These are phyloP conservation scores for Exophiala viscosa DNA, from an alignment of 2,329 filamentous ascomycete genomes.

Conservation along the genomic window DNA sequence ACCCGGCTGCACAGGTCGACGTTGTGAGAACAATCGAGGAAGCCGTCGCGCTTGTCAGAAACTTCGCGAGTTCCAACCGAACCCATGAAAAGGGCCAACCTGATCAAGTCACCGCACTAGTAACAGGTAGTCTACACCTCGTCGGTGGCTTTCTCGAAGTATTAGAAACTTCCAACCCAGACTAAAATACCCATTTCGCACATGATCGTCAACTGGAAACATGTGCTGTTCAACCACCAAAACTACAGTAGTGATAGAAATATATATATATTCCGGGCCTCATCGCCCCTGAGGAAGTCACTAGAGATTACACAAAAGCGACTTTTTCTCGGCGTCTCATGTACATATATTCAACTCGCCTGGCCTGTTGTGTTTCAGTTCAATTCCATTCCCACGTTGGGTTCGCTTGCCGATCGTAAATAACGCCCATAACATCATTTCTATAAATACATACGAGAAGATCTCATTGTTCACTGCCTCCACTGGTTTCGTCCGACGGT, in stretches of 20 bases:
- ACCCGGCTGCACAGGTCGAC: constrained; percentile 51
- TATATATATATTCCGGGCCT: not conserved
- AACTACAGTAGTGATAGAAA: not conserved
- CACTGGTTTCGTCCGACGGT: constrained; percentile 2
- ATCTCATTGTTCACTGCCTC: not conserved
- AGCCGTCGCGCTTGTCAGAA: constrained; percentile 58
- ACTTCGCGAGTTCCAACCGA: constrained; percentile 37
- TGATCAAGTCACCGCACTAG: constrained; percentile 59
- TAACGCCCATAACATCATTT: not conserved
- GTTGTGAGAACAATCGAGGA: constrained; percentile 66
- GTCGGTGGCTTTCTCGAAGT: constrained; percentile 75
- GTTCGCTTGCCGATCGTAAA: not conserved
- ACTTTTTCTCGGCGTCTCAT: not conserved
- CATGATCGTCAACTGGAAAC: constrained; percentile 5
- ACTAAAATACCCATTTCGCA: not conserved
- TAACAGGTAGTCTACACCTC: constrained; percentile 81
- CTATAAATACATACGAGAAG: not conserved
- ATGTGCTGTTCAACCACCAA: not conserved
- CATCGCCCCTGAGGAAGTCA: not conserved
- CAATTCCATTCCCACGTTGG: too few relatives aligned
- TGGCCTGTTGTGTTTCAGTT: too few relatives aligned
- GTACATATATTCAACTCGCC: not conserved
- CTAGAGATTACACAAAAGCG: too few relatives aligned
- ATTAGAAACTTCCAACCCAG: constrained; percentile 48
- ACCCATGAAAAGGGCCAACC: constrained; percentile 31